Percentiles rank a stretch among this genome's conserved stretches.
Conservation (phyloP, 1,284 basidiomycete species). For the Fistulinella cinereoalba region DNA sequence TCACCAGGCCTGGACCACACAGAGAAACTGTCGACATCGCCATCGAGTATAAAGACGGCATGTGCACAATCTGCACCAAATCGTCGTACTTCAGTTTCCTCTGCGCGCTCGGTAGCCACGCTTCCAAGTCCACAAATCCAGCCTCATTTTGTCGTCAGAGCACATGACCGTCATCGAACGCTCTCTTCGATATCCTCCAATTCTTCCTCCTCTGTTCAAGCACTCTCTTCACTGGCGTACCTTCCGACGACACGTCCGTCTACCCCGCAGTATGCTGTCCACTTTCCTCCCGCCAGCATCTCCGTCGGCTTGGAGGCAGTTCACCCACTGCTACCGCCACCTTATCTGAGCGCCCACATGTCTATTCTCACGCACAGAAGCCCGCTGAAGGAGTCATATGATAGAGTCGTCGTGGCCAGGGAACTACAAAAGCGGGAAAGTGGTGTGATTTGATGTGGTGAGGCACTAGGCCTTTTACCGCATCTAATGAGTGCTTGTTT, state of each 20-base stretch:
- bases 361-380: constrained; percentile 60
- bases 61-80: constrained; percentile 23
- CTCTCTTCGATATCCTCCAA: constrained; percentile 61
- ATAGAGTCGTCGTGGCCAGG: constrained; percentile 62
- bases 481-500: constrained; percentile 6
- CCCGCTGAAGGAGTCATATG: constrained; percentile 66
- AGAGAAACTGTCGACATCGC: constrained; percentile 33
- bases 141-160: constrained; percentile 31
- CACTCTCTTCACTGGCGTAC: constrained; percentile 60
- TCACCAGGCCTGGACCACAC: constrained; percentile 34
- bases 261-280: constrained; percentile 46
- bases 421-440: constrained; percentile 25
- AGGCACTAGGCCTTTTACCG: neutral
- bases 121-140: constrained; percentile 42
- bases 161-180: constrained; percentile 59
- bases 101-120: constrained; percentile 58
- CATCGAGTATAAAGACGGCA: constrained; percentile 39
- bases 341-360: constrained; percentile 66
- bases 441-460: constrained; percentile 2
- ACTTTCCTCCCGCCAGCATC: constrained; percentile 57
- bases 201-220: constrained; percentile 56
- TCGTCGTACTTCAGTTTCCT: constrained; percentile 65
- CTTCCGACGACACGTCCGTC: constrained; percentile 54
- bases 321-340: constrained; percentile 66
- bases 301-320: constrained; percentile 52